phyloP scores from a whole-genome alignment of 129 eudicot genomes.

The Logfia minima region DNA sequence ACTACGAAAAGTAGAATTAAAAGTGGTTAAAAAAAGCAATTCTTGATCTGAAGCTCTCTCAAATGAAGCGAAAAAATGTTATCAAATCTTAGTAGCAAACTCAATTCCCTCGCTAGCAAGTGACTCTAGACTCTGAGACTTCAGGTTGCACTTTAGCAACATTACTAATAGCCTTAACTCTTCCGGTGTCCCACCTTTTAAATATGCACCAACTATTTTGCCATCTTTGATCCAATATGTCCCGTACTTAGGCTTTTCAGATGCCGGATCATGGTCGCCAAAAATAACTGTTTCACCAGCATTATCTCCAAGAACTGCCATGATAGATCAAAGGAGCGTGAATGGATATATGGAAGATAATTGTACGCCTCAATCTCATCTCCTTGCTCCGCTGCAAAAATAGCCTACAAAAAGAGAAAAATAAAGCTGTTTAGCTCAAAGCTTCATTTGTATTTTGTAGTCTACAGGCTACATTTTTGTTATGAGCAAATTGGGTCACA shows the following conservation, averaged over 20 bases:
- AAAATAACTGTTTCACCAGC: conserved; percentile 50
- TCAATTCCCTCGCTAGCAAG: conserved; percentile 58
- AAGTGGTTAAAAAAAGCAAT: too few relatives aligned
- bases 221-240: conserved; percentile 75
- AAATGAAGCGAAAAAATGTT: neutral
- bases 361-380: conserved; percentile 26
- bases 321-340: conserved; percentile 72
- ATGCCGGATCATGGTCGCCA: conserved; percentile 56
- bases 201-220: conserved; percentile 61
- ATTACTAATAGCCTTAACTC: conserved; percentile 65
- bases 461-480: neutral
- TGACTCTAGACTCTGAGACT: conserved; percentile 43
- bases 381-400: conserved; percentile 49
- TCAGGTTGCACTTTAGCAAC: conserved; percentile 66
- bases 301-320: conserved; percentile 88
- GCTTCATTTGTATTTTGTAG: neutral
- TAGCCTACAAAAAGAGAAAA: neutral
- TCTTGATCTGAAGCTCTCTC: neutral
- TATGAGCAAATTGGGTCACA: neutral
- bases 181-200: conserved; percentile 72
- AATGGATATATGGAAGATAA: conserved; percentile 59
- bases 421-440: neutral
- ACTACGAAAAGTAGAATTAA: too few relatives aligned
- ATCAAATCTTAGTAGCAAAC: conserved; percentile 53
- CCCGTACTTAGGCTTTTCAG: conserved; percentile 63